Conservation (phyloP, 495 filamentous ascomycete species). For the Acidomyces sp. region DNA sequence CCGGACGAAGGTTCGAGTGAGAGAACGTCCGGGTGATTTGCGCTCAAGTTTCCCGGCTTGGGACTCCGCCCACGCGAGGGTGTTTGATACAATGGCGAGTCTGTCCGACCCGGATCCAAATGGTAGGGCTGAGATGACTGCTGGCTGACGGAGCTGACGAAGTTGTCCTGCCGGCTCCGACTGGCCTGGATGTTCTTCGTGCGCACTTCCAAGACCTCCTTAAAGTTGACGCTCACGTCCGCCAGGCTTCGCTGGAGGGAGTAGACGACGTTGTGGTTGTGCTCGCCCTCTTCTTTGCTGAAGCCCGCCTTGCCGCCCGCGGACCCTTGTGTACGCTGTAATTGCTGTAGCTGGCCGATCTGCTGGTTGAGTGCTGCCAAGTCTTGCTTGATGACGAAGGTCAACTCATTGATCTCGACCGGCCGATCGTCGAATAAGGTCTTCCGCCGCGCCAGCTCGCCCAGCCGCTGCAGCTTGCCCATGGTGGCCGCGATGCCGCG, state of each 20-base stretch:
- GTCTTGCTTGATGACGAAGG: slow-evolving; percentile 95
- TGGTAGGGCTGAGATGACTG: slow-evolving; percentile 45
- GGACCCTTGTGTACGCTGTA: slow-evolving; percentile 40
- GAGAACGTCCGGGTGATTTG: slow-evolving; percentile 52
- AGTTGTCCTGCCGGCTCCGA: slow-evolving; percentile 83
- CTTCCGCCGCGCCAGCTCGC: slow-evolving; percentile 87
- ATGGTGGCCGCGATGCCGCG: slow-evolving; percentile 82
- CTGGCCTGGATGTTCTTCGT: slow-evolving; percentile 98
- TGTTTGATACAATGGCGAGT: slow-evolving; percentile 78
- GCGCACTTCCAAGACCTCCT: slow-evolving; percentile 89
- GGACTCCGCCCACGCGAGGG: slow-evolving; percentile 44
- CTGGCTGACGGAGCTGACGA: slow-evolving; percentile 78
- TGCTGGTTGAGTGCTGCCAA: slow-evolving; percentile 76
- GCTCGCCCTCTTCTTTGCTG: slow-evolving; percentile 44
- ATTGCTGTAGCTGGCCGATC: slow-evolving; percentile 64
- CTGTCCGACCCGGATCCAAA: slow-evolving; percentile 37
- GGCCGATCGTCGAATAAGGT: slow-evolving; percentile 94
- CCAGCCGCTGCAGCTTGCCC: slow-evolving; percentile 82
- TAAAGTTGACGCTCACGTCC: slow-evolving; percentile 90
- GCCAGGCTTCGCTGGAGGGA: slow-evolving; percentile 86
- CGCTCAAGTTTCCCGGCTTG: slow-evolving; percentile 39
- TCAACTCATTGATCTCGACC: slow-evolving; percentile 91
- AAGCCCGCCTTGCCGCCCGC: slow-evolving; percentile 31
- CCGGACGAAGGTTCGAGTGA: slow-evolving; percentile 61
- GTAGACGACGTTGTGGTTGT: slow-evolving; percentile 93